Percentiles rank a stretch among this genome's conserved stretches.
phyloP scores from a whole-genome alignment of 306 rosid genomes.

The Cucumis cinereus region DNA sequence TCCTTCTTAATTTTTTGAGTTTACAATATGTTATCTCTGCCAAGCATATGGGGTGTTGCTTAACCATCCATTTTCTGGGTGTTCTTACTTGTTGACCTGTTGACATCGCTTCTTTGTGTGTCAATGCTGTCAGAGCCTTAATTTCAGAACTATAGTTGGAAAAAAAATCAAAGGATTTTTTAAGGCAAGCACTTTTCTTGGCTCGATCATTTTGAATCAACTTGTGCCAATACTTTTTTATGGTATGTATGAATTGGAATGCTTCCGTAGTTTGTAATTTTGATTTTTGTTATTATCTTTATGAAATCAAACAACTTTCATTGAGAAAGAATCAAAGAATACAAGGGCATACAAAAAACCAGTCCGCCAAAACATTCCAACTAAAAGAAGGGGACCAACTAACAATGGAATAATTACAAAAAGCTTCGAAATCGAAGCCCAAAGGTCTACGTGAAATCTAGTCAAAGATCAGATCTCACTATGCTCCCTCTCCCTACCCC shows the following conservation, averaged over 20 bases:
- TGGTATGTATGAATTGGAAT: background rate
- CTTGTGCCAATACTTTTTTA: background rate
- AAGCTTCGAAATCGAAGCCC: too few species aligned
- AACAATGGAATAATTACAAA: too few species aligned
- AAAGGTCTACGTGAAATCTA: too few species aligned
- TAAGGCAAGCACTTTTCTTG: background rate
- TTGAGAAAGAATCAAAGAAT: too few species aligned
- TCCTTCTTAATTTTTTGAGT: background rate
- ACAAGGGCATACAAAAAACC: too few species aligned
- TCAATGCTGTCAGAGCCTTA: background rate
- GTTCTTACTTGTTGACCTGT: background rate
- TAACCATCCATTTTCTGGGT: background rate
- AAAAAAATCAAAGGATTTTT: background rate
- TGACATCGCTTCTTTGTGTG: background rate
- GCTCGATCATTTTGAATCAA: background rate
- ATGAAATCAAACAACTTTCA: too few species aligned
- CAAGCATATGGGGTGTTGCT: background rate
- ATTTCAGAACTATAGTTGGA: background rate
- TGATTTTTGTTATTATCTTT: background rate
- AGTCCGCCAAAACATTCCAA: too few species aligned
- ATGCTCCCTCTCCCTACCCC: too few species aligned
- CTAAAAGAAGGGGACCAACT: too few species aligned
- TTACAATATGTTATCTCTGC: background rate
- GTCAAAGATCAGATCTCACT: too few species aligned
- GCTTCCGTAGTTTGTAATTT: background rate